These are phyloP conservation scores for Neltuma alba DNA, from an alignment of 306 rosid genomes.

Conservation along the genomic window DNA sequence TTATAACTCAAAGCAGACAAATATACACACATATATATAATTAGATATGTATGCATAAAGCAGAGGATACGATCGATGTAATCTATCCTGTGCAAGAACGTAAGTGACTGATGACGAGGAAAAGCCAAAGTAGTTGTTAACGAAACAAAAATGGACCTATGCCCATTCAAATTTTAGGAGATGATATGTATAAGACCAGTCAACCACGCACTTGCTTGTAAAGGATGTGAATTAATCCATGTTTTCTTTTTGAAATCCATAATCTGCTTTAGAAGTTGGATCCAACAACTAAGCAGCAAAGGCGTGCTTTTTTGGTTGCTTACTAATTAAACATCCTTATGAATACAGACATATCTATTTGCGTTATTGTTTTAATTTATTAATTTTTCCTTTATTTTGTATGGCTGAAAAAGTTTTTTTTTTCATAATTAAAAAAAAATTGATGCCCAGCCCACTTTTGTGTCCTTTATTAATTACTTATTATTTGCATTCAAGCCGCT, in stretches of 20 bases:
- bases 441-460: not conserved
- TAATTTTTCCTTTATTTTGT: not conserved
- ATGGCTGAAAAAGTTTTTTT: not conserved
- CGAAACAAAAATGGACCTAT: conserved; percentile 49
- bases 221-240: not conserved
- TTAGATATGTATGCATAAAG: not conserved
- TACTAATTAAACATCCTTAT: conserved; percentile 38
- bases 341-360: not conserved
- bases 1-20: not conserved
- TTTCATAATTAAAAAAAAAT: not conserved
- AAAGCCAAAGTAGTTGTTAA: conserved; percentile 26
- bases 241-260: conserved; percentile 20
- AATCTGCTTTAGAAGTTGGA: not conserved
- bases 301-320: conserved; percentile 43
- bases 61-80: not conserved
- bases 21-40: no score
- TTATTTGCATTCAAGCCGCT: not conserved
- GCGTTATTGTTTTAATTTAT: not conserved
- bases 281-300: conserved; percentile 6
- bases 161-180: conserved; percentile 36
- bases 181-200: not conserved
- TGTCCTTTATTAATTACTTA: not conserved
- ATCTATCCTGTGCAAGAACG: conserved; percentile 35
- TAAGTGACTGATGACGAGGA: conserved; percentile 56
- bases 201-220: not conserved